phyloP scores from a whole-genome alignment of 257 asterid species.

The Rauvolfia tetraphylla region DNA sequence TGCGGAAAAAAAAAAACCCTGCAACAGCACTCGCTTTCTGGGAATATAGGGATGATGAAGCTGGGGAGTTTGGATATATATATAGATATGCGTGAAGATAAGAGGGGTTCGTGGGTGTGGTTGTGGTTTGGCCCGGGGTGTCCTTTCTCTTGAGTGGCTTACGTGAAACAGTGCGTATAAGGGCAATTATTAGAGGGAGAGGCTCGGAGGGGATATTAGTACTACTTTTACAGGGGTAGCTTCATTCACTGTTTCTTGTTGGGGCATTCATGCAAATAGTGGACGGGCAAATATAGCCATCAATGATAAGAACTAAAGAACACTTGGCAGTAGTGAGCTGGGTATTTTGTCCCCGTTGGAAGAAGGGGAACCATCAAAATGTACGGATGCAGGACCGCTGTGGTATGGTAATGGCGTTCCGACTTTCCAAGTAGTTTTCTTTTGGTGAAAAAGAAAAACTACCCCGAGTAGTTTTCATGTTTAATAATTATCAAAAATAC shows the following conservation, averaged over 20 bases:
- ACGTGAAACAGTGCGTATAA: not conserved
- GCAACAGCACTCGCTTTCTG: not conserved
- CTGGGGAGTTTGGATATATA: not conserved
- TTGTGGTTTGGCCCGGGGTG: slow-evolving; percentile 1
- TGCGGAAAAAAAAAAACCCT: not conserved
- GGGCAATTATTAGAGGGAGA: not conserved
- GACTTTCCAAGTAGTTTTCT: not conserved
- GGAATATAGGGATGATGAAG: not conserved
- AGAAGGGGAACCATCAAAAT: not conserved
- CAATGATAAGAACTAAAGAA: no score
- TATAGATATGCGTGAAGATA: not conserved
- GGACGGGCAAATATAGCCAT: no score
- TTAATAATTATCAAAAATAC: no score
- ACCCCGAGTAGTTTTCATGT: no score
- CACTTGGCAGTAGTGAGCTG: no score
- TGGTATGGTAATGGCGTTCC: not conserved
- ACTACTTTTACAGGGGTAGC: not conserved
- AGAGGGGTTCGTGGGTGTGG: not conserved
- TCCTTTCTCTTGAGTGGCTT: not conserved
- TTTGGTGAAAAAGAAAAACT: no score
- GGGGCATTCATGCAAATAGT: not conserved
- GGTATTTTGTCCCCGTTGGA: not conserved
- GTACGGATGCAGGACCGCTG: not conserved
- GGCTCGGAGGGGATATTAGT: not conserved
- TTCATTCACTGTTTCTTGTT: no score